Percentiles rank a stretch among this genome's conserved stretches.
Evolutionary conservation across 139 green algal genomes (phyloP).

Genomic region (Micractinium sp.): DNA sequence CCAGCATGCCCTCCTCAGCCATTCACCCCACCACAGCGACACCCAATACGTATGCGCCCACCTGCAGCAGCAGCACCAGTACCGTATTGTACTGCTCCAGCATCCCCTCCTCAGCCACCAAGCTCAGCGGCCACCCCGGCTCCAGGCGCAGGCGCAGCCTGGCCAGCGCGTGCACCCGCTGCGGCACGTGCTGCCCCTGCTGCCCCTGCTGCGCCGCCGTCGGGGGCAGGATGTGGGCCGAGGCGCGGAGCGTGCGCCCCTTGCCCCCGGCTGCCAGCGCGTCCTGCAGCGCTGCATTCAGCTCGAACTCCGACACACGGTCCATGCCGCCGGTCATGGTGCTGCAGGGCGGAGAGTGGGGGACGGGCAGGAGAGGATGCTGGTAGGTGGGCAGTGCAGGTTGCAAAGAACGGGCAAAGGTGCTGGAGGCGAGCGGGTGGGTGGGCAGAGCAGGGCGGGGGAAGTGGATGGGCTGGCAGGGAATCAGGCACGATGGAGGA

Average conservation of each 20-base stretch:
- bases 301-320: constrained; percentile 1
- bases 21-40: background rate
- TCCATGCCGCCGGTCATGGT: constrained; percentile 13
- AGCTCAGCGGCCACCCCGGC: constrained; percentile 45
- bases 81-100: constrained; percentile 48
- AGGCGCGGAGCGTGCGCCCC: background rate
- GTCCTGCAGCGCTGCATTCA: constrained; percentile 23
- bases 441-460: no score
- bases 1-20: constrained; percentile 36
- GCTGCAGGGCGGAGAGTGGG: background rate
- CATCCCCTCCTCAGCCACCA: constrained; percentile 37
- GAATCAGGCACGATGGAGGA: no score
- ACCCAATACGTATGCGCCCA: background rate
- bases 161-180: constrained; percentile 15
- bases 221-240: background rate
- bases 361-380: background rate
- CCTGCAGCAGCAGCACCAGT: constrained; percentile 56
- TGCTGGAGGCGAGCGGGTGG: no score
- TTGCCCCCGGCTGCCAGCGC: background rate
- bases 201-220: background rate
- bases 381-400: background rate
- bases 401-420: no score
- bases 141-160: constrained; percentile 44
- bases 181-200: background rate
- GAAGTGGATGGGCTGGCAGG: no score